A percentile compares a stretch with the other conserved stretches of the same genome.
Conservation (phyloP, 2,329 filamentous ascomycete species). For the Aspergillus uvarum region DNA sequence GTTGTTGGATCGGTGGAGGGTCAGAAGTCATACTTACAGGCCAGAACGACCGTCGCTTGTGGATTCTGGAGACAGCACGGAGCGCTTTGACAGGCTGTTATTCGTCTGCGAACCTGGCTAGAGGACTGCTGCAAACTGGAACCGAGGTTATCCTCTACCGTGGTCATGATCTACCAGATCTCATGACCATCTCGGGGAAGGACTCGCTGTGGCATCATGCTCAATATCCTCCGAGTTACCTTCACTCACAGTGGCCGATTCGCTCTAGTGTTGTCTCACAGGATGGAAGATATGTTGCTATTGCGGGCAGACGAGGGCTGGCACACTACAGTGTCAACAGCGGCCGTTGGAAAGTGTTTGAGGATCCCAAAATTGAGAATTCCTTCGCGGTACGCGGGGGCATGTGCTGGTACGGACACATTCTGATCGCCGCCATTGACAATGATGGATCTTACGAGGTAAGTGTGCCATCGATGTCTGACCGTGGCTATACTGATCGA, state of each 20-base stretch:
- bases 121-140: conserved; percentile 84
- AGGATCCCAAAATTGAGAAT: conserved; percentile 75
- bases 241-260: conserved; percentile 92
- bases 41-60: conserved; percentile 72
- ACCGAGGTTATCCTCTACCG: conserved; percentile 88
- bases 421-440: conserved; percentile 91
- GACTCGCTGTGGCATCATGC: conserved; percentile 93
- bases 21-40: conserved; percentile 78
- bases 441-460: conserved; percentile 75
- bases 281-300: conserved; percentile 89
- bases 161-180: conserved; percentile 85
- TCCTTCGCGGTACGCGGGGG: conserved; percentile 90
- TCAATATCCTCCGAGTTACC: conserved; percentile 78
- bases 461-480: conserved; percentile 9
- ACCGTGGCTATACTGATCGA: background rate
- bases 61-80: conserved; percentile 86
- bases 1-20: conserved; percentile 83
- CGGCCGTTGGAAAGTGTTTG: conserved; percentile 92
- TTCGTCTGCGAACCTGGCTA: conserved; percentile 83
- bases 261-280: conserved; percentile 81
- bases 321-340: conserved; percentile 96
- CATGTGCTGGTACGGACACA: conserved; percentile 98
- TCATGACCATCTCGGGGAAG: conserved; percentile 89
- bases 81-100: conserved; percentile 93
- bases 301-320: conserved; percentile 88